Conservation (phyloP, 2,329 filamentous ascomycete genomes). For the Scedosporium dehoogii region DNA sequence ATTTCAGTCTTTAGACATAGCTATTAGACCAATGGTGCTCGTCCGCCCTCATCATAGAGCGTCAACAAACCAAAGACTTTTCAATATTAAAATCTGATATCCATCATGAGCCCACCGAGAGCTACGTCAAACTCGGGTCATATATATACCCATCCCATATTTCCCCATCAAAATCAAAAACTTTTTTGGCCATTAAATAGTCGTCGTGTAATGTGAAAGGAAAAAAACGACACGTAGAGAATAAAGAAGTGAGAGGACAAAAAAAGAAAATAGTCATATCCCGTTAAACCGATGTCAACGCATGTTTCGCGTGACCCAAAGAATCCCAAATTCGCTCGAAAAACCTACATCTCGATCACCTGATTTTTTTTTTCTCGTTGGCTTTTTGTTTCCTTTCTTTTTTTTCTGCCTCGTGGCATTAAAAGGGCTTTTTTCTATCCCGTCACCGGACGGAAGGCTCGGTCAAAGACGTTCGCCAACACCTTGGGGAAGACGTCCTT, state of each 20-base stretch:
- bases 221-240: neutral
- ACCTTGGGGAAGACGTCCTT: neutral
- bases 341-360: too few relatives aligned
- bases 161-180: neutral
- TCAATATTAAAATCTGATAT: neutral
- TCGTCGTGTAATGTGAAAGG: neutral
- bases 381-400: neutral
- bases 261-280: neutral
- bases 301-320: too few relatives aligned
- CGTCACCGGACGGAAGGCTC: neutral
- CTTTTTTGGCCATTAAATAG: neutral
- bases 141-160: neutral
- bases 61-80: neutral
- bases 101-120: neutral
- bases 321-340: too few relatives aligned
- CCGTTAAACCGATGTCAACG: too few relatives aligned
- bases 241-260: neutral
- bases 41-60: neutral
- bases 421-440: neutral
- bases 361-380: neutral
- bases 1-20: neutral
- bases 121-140: neutral
- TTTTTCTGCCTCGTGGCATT: neutral
- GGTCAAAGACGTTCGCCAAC: neutral
- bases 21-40: conserved; percentile 1